Evolutionary conservation across 257 asterid genomes (phyloP), one percentile per base, ranked within the genome.

Genomic region (Ophiorrhiza pumila): DNA sequence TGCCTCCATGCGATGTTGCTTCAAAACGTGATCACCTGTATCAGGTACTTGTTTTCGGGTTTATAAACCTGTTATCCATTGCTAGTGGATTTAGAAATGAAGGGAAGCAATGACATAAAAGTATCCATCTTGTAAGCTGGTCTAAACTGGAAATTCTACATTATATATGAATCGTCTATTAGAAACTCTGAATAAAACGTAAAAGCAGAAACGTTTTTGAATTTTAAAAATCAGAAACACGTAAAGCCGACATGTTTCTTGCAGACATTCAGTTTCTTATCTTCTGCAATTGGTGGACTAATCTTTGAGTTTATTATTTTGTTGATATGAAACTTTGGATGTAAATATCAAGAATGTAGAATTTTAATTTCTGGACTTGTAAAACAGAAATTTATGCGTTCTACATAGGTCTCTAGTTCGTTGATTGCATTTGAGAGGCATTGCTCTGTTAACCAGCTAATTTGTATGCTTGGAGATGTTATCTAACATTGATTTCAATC

Each of bases 21-120:
- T 91, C 99, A 66, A 94, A 94, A 85, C 89, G 96, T 6, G 89
- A 88, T 71, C 99, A 91, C 79, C 97, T 94, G 59, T 91, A 94
- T 78, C 90, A 90, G 96, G 97, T 94, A 62, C 58, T n/a, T 37
- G 0, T 35, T 25, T 60, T 63, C 73, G 31, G 27, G 56, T 59
- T 57, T 43, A 17, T 59, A 27, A 12, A 41, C 18, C 35, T 32
- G 29, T 69, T 50, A 23, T n/a, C 58, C 11, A 4, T 47, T 69
- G 7, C 27, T 67, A 15, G 13, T 65, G 27, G 27, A 42, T 27
- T 23, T 23, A 15, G 71, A 29, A 45, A 43, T 25, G 11, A n/a
- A 13, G 27, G 31, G 27, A 60, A 42, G 11, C 23, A 31, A 34
- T 60, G 45, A 42, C 12, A 65, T 2, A 5, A 15, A 1, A 66